phyloP scores from a whole-genome alignment of 345 rosid species.

The Euclidium syriacum region DNA sequence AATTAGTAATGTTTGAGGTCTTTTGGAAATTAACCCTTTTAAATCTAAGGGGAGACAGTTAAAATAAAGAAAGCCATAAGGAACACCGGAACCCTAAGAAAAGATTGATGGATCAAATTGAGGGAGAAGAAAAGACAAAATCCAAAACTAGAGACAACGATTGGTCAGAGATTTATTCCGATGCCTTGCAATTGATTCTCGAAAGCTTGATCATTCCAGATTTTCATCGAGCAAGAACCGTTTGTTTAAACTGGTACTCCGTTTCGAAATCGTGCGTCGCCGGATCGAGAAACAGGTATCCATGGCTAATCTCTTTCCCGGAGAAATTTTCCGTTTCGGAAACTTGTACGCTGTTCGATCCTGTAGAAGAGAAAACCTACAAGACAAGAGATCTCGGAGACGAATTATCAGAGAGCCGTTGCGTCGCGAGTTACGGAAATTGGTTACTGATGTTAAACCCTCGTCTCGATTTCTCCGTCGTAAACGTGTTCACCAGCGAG shows the following conservation, averaged over 20 bases:
- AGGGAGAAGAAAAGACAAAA: not conserved
- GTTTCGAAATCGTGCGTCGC: not conserved
- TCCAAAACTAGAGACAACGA: not conserved
- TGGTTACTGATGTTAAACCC: not conserved
- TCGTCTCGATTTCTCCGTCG: not conserved
- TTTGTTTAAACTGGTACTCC: not conserved
- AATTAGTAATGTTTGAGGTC: too few species aligned
- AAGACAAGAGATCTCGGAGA: not conserved
- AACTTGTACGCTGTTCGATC: not conserved
- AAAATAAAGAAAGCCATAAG: too few species aligned
- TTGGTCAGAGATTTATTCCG: not conserved
- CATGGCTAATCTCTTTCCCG: not conserved
- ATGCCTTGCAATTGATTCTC: not conserved
- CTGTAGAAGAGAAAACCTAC: not conserved
- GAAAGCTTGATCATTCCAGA: not conserved
- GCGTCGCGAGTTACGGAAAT: not conserved
- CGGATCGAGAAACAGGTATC: not conserved
- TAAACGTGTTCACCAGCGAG: not conserved
- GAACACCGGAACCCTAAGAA: too few species aligned
- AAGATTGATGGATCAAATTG: not conserved
- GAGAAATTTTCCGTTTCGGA: not conserved
- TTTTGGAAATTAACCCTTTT: too few species aligned
- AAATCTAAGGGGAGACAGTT: too few species aligned
- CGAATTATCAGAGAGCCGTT: not conserved
- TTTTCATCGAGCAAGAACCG: not conserved